These are phyloP conservation scores for Aspergillus haitiensis DNA, from an alignment of 495 filamentous ascomycete species.

Conservation along the genomic window DNA sequence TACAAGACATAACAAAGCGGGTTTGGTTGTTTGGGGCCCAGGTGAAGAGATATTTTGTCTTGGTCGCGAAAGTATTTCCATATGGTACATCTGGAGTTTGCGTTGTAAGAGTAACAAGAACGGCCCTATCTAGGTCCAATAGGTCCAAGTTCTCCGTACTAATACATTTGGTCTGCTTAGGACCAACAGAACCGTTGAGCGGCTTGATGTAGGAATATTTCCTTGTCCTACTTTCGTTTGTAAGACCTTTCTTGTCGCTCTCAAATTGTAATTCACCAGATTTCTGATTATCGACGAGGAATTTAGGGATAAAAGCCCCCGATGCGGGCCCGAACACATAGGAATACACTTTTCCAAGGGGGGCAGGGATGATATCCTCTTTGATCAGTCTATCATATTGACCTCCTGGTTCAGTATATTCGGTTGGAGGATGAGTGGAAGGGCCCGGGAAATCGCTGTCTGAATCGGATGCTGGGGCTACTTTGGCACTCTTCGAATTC, in stretches of 20 bases:
- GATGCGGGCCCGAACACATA: conserved; percentile 82
- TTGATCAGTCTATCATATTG: conserved; percentile 85
- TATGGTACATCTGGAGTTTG: conserved; percentile 95
- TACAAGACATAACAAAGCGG: conserved; percentile 77
- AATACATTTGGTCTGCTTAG: conserved; percentile 93
- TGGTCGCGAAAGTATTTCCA: conserved; percentile 85
- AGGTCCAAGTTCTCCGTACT: conserved; percentile 78
- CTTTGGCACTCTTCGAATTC: conserved; percentile 55
- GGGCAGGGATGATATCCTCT: conserved; percentile 83
- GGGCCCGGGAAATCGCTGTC: conserved; percentile 81
- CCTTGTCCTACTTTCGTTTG: conserved; percentile 68
- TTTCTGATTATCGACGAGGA: conserved; percentile 83
- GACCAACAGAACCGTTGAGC: conserved; percentile 77
- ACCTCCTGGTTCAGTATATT: conserved; percentile 69
- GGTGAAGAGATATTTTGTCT: conserved; percentile 90
- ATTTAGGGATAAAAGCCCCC: conserved; percentile 77
- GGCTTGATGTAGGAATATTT: conserved; percentile 91
- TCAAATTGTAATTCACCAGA: conserved; percentile 79
- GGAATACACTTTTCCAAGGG: conserved; percentile 88
- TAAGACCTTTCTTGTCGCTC: conserved; percentile 76
- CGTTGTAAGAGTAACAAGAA: conserved; percentile 74
- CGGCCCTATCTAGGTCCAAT: conserved; percentile 83
- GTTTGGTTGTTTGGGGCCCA: conserved; percentile 88
- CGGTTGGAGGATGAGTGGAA: conserved; percentile 76
- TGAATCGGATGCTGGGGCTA: conserved; percentile 46